These are phyloP conservation scores for Galerina marginata DNA, from an alignment of 768 basidiomycete species.

Conservation along the genomic window DNA sequence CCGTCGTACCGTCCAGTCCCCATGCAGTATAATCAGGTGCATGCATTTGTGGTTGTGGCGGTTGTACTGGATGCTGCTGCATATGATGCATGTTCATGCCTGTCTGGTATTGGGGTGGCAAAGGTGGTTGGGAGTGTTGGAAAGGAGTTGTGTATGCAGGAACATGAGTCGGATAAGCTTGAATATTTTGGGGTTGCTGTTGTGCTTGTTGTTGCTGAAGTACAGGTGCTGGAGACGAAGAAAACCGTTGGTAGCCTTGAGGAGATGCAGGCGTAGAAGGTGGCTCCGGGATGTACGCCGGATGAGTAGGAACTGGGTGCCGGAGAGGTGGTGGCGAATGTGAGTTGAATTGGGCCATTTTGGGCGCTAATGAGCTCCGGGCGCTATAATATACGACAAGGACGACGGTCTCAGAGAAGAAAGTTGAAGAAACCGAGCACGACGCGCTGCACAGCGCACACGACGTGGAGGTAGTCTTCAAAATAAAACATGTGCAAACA, in stretches of 20 bases:
- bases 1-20: constrained; percentile 92
- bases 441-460: constrained; percentile 14
- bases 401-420: neutral
- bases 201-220: constrained; percentile 30
- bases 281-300: constrained; percentile 83
- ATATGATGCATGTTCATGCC: constrained; percentile 30
- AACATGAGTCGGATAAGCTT: constrained; percentile 40
- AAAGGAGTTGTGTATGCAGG: constrained; percentile 56
- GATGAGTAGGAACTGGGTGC: constrained; percentile 89
- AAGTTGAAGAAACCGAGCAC: neutral
- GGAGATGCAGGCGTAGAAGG: constrained; percentile 79
- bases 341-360: constrained; percentile 38
- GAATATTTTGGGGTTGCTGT: constrained; percentile 30
- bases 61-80: constrained; percentile 39
- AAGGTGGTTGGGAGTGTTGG: constrained; percentile 49
- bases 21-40: constrained; percentile 67
- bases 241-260: constrained; percentile 75
- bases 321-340: constrained; percentile 80
- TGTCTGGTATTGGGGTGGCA: constrained; percentile 36
- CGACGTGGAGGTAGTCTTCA: constrained; percentile 19
- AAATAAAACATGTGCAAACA: constrained; percentile 17
- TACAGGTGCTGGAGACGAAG: constrained; percentile 59
- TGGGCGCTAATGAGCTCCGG: neutral
- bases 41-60: constrained; percentile 28
- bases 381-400: neutral